A percentile compares a stretch with the other conserved stretches of the same genome.
Conservation (phyloP, 2,329 filamentous ascomycete species). For the Aspergillus sp. region DNA sequence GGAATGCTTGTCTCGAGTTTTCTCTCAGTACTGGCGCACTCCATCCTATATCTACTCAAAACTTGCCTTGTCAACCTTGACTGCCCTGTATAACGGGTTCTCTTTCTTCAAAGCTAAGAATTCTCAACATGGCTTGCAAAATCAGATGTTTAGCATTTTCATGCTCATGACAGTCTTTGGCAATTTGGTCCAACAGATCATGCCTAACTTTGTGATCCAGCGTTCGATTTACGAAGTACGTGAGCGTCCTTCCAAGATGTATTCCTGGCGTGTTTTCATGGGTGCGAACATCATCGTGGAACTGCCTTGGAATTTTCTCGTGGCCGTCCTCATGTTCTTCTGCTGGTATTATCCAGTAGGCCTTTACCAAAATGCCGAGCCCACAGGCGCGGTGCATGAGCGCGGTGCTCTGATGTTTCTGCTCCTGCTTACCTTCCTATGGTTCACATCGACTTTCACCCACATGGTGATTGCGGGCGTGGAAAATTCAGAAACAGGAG, state of each 20-base stretch:
- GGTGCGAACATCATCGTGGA: constrained; percentile 65
- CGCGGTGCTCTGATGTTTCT: constrained; percentile 61
- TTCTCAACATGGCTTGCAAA: constrained; percentile 74
- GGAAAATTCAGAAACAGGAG: too few species aligned
- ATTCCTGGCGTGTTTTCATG: constrained; percentile 68
- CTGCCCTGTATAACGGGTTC: constrained; percentile 73
- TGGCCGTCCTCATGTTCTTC: constrained; percentile 53
- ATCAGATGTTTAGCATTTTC: constrained; percentile 84
- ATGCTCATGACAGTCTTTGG: constrained; percentile 75
- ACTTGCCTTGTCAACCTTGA: constrained; percentile 57
- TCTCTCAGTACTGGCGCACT: constrained; percentile 84
- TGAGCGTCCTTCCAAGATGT: constrained; percentile 60
- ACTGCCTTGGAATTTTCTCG: constrained; percentile 58
- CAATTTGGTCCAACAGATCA: constrained; percentile 44
- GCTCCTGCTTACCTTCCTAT: constrained; percentile 58
- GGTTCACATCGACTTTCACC: constrained; percentile 65
- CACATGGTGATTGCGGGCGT: constrained; percentile 59
- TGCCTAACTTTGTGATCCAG: constrained; percentile 53
- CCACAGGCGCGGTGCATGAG: constrained; percentile 21
- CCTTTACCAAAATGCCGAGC: constrained; percentile 29
- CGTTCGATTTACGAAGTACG: constrained; percentile 54
- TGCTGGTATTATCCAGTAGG: constrained; percentile 61
- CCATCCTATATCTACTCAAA: constrained; percentile 85
- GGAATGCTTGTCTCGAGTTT: constrained; percentile 65
- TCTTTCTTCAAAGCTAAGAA: constrained; percentile 69